Evolutionary conservation across 2,329 filamentous ascomycete genomes (phyloP).

Genomic region (Xylaria sp.): DNA sequence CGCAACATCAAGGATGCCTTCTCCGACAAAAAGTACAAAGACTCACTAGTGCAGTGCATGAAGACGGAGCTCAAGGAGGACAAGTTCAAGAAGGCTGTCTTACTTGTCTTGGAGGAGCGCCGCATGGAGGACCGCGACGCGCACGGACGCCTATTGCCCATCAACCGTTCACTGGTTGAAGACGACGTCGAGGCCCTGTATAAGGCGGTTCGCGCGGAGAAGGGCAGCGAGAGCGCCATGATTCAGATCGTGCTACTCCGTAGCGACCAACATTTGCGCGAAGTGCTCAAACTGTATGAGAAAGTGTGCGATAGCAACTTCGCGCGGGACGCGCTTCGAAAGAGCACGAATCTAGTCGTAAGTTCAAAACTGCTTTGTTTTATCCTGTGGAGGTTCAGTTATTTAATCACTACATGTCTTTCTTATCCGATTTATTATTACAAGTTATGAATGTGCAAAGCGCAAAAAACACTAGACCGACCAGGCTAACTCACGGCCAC

Average conservation of each 20-base stretch:
- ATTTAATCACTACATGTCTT: background rate
- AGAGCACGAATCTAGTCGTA: constrained; percentile 92
- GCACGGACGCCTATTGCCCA: constrained; percentile 64
- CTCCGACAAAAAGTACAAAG: constrained; percentile 88
- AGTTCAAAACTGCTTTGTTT: constrained; percentile 49
- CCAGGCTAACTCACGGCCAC: constrained; percentile 15
- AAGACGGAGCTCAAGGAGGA: constrained; percentile 92
- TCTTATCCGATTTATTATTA: background rate
- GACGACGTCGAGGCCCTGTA: constrained; percentile 79
- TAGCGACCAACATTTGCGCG: constrained; percentile 82
- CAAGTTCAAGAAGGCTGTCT: constrained; percentile 90
- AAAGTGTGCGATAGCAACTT: constrained; percentile 80
- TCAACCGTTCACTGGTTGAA: constrained; percentile 70
- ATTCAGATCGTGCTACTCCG: constrained; percentile 83
- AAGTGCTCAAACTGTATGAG: constrained; percentile 83
- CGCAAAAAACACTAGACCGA: background rate
- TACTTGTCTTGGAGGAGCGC: constrained; percentile 83
- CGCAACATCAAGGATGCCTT: constrained; percentile 87
- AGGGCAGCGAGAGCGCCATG: constrained; percentile 89
- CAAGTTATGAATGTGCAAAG: background rate
- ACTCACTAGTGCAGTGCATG: constrained; percentile 86
- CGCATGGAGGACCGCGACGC: constrained; percentile 84
- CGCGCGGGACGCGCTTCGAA: constrained; percentile 84
- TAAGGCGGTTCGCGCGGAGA: constrained; percentile 73
- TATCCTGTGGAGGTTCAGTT: background rate